Base-by-base conservation (phyloP, 495 filamentous ascomycete genomes). In the Aspergillus sparsus region DNA sequence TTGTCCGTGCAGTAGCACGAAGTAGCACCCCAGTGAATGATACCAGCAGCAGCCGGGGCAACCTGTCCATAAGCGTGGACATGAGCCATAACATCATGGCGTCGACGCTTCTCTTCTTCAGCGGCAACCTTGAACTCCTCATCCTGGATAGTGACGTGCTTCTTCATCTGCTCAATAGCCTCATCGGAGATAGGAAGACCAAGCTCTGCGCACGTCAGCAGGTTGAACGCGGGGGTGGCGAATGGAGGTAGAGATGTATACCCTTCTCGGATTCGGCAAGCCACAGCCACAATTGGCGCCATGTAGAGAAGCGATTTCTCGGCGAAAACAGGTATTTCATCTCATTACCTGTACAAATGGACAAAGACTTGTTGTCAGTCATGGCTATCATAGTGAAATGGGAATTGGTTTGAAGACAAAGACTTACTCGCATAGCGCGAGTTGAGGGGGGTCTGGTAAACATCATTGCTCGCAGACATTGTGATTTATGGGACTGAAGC, bases 211-310 rank as follows among this genome's bases (percentile, higher is more conserved):
- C 57, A 44, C 35, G 66, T 68, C 51, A 69, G 64, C 63, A 49
- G 32, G 33, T 64, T 57, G 63, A 60, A 58, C 63, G 65, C 55
- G 35, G 31, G 41, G 54, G 52, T 34, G 61, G 33, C 41, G 44
- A 44, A 21, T 15, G 36, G 52, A 53, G 36, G 35, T 41, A 18
- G 49, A 49, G 34, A 37, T 27, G 61, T 54, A 63, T 73, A 78
- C 90, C 87, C 73, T 87, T 86, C 75, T 95, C 85, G 31, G 84
- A 81, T 78, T 92, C 87, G n/a, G 91, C 91, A 11, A 96, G 86
- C 80, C 83, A 89, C 32, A 92, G 67, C 91, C 91, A 96, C 49
- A 95, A 79, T 63, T 87, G 76, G 63, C 91, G 84, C 91, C 91
- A 94, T 36, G 85, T 91, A 6, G 85, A 83, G 66, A 81, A 80